Conservation (phyloP, 2,329 filamentous ascomycete species). For the Aspergillus tanneri region DNA sequence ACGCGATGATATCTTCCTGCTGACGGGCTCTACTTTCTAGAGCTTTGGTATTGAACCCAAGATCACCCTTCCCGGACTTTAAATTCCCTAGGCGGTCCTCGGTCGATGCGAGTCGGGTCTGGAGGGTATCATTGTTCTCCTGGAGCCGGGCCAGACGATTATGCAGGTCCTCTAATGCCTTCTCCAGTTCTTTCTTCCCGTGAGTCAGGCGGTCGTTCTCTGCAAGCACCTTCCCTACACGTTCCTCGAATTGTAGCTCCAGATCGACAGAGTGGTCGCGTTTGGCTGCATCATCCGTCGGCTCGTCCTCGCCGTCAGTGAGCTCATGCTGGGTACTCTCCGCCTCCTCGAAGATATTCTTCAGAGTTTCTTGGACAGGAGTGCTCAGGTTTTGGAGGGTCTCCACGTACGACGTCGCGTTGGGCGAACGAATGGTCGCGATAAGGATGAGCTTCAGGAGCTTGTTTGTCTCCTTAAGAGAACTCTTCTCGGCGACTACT, state of each 20-base stretch:
- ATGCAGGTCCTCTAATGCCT: conserved; percentile 55
- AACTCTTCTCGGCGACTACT: conserved; percentile 46
- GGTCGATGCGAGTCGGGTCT: conserved; percentile 46
- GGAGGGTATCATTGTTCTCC: conserved; percentile 49
- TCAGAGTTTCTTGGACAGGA: conserved; percentile 46
- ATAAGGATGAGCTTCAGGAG: conserved; percentile 64
- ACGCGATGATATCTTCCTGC: conserved; percentile 69
- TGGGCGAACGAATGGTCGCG: conserved; percentile 60
- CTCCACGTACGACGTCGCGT: conserved; percentile 55
- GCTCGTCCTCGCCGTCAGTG: conserved; percentile 37
- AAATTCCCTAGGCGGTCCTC: conserved; percentile 54
- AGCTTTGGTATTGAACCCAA: conserved; percentile 48
- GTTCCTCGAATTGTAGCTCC: conserved; percentile 50
- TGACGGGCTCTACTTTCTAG: conserved; percentile 55
- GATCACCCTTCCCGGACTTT: conserved; percentile 48
- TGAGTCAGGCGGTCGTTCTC: conserved; percentile 59
- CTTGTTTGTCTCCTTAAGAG: conserved; percentile 49
- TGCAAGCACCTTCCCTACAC: conserved; percentile 49
- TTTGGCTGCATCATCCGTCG: conserved; percentile 35
- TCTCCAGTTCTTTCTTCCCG: conserved; percentile 51
- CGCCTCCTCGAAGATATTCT: conserved; percentile 49
- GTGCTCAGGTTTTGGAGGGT: conserved; percentile 46
- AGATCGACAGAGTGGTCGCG: conserved; percentile 42
- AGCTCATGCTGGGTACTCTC: conserved; percentile 43
- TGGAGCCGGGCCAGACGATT: conserved; percentile 58